Evolutionary conservation across 768 basidiomycete species (phyloP).

Genomic region (Lentinula sp.): DNA sequence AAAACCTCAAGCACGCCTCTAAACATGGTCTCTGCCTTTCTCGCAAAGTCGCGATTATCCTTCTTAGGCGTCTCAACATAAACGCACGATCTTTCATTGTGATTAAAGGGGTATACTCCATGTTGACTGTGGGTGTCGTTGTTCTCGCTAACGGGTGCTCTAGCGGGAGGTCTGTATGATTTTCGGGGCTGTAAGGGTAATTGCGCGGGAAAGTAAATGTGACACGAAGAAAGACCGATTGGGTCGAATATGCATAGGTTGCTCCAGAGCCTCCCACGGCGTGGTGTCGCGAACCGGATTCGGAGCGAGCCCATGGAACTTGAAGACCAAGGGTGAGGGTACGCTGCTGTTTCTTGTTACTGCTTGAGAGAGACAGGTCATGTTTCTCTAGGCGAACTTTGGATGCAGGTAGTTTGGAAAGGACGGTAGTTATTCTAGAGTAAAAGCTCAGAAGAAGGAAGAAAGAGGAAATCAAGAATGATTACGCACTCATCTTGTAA

Average conservation of each 20-base stretch:
- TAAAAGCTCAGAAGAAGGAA: neutral
- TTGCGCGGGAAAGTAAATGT: constrained; percentile 84
- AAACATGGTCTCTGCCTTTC: constrained; percentile 77
- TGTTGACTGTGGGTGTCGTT: constrained; percentile 60
- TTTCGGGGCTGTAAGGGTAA: constrained; percentile 54
- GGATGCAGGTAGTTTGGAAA: constrained; percentile 55
- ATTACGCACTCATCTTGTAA: constrained; percentile 68
- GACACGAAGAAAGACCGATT: constrained; percentile 77
- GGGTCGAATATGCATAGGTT: constrained; percentile 1
- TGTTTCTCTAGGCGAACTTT: constrained; percentile 88
- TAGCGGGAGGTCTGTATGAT: neutral
- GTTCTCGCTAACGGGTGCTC: constrained; percentile 31
- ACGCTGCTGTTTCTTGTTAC: constrained; percentile 31
- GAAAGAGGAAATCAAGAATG: neutral
- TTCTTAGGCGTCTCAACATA: constrained; percentile 70
- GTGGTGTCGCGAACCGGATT: constrained; percentile 25
- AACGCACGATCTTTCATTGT: constrained; percentile 70
- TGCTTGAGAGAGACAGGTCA: neutral
- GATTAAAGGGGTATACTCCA: constrained; percentile 81
- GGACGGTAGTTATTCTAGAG: constrained; percentile 64
- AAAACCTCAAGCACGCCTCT: constrained; percentile 75
- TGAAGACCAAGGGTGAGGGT: constrained; percentile 83
- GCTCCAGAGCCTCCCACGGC: neutral
- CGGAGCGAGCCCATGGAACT: constrained; percentile 83
- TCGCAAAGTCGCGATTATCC: constrained; percentile 39